Percentiles rank a stretch among this genome's conserved stretches.
Conservation (phyloP, 306 rosid species). For the Lablab purpureus region DNA sequence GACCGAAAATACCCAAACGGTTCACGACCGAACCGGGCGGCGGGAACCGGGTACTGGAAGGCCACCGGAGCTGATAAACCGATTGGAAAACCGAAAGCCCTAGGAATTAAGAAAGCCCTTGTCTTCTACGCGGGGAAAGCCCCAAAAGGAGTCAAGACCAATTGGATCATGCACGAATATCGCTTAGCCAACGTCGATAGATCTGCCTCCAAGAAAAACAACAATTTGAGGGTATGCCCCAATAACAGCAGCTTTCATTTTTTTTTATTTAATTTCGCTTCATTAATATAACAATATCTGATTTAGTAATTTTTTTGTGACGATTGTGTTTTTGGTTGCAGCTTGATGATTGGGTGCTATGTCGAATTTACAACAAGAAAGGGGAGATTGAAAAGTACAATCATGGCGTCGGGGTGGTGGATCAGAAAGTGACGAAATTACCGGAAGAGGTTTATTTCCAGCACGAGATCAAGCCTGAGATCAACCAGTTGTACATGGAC, state of each 20-base stretch:
- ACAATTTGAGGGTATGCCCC: conserved; percentile 65
- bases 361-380: conserved; percentile 95
- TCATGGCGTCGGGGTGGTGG: neutral
- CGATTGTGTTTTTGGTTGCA: conserved; percentile 43
- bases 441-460: conserved; percentile 39
- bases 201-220: conserved; percentile 74
- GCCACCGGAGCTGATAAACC: conserved; percentile 98
- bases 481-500: conserved; percentile 62
- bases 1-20: conserved; percentile 97
- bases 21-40: conserved; percentile 94
- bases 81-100: conserved; percentile 81
- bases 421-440: conserved; percentile 35
- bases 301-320: neutral
- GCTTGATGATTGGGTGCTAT: conserved; percentile 97
- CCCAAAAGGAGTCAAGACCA: conserved; percentile 83
- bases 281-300: too few species aligned
- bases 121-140: conserved; percentile 96
- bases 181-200: conserved; percentile 95
- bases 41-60: conserved; percentile 92
- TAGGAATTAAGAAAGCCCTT: conserved; percentile 91
- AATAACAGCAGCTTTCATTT: neutral
- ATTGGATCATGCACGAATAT: conserved; percentile 99
- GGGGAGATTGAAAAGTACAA: conserved; percentile 70
- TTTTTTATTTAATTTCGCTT: too few species aligned
- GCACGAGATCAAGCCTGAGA: conserved; percentile 69